A percentile compares a stretch with the other conserved stretches of the same genome.
phyloP scores from a whole-genome alignment of 176 grass and related monocot genomes.

The Panicum miliaceum region DNA sequence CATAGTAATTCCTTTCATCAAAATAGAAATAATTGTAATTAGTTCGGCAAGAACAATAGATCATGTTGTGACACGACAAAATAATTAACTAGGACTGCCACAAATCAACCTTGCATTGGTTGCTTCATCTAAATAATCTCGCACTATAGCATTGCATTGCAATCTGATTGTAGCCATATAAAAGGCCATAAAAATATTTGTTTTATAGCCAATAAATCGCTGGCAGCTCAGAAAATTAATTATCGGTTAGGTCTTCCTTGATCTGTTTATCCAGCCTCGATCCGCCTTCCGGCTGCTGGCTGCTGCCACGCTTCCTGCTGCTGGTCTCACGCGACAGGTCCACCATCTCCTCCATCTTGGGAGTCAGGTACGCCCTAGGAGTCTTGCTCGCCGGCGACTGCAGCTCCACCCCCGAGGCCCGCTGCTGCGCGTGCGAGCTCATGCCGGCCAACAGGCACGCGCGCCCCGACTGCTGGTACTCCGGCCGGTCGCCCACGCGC shows the following conservation, averaged over 20 bases:
- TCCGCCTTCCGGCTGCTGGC: neutral
- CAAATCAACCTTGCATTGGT: too few species aligned
- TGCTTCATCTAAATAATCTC: too few species aligned
- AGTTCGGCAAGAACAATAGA: too few species aligned
- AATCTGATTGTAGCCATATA: neutral
- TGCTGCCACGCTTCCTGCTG: neutral
- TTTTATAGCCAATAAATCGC: neutral
- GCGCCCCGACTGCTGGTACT: constrained; percentile 36
- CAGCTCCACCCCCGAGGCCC: neutral
- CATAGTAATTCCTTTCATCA: too few species aligned
- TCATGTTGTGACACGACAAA: too few species aligned
- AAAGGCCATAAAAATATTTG: too few species aligned
- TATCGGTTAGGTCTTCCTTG: neutral
- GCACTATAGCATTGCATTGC: neutral
- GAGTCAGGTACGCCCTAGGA: neutral
- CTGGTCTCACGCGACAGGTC: constrained; percentile 12
- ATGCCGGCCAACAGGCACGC: constrained; percentile 48
- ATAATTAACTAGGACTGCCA: too few species aligned
- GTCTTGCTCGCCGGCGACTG: neutral
- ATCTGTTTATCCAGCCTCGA: neutral
- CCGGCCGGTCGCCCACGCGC: constrained; percentile 1
- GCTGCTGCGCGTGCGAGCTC: constrained; percentile 46
- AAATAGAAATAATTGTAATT: too few species aligned
- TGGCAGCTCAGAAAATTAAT: neutral
- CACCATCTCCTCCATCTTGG: constrained; percentile 27